These are phyloP conservation scores for Rutstroemia sp. DNA, from an alignment of 2,329 filamentous ascomycete genomes.

Conservation along the genomic window DNA sequence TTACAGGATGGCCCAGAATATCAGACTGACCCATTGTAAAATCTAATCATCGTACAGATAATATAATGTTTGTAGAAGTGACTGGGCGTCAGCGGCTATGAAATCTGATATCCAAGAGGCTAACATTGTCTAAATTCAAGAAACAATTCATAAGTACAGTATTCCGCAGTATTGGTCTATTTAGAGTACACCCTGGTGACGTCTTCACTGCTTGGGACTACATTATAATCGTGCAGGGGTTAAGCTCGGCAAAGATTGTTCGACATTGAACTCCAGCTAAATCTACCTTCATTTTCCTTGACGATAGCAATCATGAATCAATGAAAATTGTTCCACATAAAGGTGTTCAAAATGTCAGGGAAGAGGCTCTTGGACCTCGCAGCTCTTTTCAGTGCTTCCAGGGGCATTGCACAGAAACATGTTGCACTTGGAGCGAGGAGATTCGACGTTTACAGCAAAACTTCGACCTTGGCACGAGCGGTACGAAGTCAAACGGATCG, in stretches of 20 bases:
- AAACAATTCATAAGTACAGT: too few relatives aligned
- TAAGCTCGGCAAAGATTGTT: conserved; percentile 1
- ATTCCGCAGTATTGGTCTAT: too few relatives aligned
- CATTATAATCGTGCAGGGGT: background rate
- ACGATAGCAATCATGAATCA: conserved; percentile 12
- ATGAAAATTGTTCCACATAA: conserved; percentile 7
- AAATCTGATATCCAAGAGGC: too few relatives aligned
- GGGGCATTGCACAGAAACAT: conserved; percentile 58
- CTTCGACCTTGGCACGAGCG: conserved; percentile 56
- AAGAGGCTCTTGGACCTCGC: conserved; percentile 64
- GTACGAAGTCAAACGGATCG: conserved; percentile 54
- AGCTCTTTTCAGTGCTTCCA: conserved; percentile 61
- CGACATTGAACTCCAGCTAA: too few relatives aligned
- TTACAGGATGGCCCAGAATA: background rate
- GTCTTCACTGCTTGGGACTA: too few relatives aligned
- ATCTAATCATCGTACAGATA: background rate
- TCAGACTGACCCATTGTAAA: background rate
- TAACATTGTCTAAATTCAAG: too few relatives aligned
- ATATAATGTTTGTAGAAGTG: too few relatives aligned
- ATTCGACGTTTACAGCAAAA: conserved; percentile 54
- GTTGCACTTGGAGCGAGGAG: conserved; percentile 50
- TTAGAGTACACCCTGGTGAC: too few relatives aligned
- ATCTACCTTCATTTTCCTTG: background rate
- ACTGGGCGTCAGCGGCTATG: too few relatives aligned
- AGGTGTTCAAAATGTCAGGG: conserved; percentile 38